Percentiles rank a stretch among this genome's conserved stretches.
Evolutionary conservation across 306 rosid species (phyloP).

Genomic region (Vachellia pachyceras): DNA sequence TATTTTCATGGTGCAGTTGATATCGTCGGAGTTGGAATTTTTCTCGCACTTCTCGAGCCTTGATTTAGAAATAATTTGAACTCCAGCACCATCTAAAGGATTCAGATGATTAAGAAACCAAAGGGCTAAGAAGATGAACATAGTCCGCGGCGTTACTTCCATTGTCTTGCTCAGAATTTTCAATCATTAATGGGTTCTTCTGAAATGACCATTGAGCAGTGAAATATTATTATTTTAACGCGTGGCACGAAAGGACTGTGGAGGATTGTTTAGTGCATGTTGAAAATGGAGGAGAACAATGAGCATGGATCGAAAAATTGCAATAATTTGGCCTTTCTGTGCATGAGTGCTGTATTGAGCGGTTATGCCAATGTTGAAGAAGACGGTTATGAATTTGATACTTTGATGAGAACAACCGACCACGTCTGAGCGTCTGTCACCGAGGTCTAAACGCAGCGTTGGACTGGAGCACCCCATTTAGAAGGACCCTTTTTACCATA

Average conservation of each 20-base stretch:
- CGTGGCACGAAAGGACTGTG: neutral
- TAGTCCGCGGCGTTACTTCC: slow-evolving; percentile 1
- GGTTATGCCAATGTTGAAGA: neutral
- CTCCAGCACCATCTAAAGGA: slow-evolving; percentile 38
- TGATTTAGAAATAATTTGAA: slow-evolving; percentile 88
- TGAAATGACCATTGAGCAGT: neutral
- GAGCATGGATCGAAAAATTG: neutral
- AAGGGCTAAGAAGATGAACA: slow-evolving; percentile 34
- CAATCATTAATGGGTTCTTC: neutral
- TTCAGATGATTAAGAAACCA: slow-evolving; percentile 35
- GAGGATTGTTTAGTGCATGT: neutral
- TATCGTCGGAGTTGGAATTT: slow-evolving; percentile 62
- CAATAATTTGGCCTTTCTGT: neutral
- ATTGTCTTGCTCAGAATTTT: slow-evolving; percentile 28
- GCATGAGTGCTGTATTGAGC: neutral
- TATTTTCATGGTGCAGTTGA: slow-evolving; percentile 85
- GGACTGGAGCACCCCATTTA: no score
- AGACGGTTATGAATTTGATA: neutral
- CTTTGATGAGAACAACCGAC: neutral
- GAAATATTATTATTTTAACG: neutral
- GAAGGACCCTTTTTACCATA: no score
- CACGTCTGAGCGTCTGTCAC: neutral
- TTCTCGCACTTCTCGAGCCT: slow-evolving; percentile 90
- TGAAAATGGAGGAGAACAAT: neutral
- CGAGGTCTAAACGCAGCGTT: no score